These are phyloP conservation scores for Apiotrichum laibachii DNA, from an alignment of 1,284 basidiomycete species.

Conservation along the genomic window DNA sequence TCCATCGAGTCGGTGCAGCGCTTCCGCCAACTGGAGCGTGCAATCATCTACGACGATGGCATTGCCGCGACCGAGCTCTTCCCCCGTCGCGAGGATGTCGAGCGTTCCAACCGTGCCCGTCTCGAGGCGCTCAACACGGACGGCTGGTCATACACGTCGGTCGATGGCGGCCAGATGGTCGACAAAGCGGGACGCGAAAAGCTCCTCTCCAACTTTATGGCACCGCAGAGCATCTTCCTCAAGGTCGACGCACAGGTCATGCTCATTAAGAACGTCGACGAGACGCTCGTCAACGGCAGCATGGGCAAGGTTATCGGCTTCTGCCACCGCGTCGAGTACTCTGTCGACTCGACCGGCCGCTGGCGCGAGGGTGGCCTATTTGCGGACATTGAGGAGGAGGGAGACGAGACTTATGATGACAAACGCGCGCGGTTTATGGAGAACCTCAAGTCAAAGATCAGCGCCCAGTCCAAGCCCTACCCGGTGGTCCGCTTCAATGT, in stretches of 20 bases:
- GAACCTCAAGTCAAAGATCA: constrained; percentile 28
- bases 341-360: constrained; percentile 29
- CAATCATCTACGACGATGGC: constrained; percentile 61
- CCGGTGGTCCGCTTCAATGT: constrained; percentile 77
- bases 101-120: constrained; percentile 66
- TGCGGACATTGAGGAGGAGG: constrained; percentile 27
- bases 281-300: constrained; percentile 76
- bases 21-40: constrained; percentile 63
- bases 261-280: constrained; percentile 75
- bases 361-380: constrained; percentile 25
- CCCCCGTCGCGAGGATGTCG: constrained; percentile 79
- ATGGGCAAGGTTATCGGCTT: constrained; percentile 75
- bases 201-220: constrained; percentile 71
- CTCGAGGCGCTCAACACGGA: constrained; percentile 55
- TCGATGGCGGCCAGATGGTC: constrained; percentile 59
- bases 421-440: constrained; percentile 49
- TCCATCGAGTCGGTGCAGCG: constrained; percentile 58
- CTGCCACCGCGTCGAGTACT: constrained; percentile 37
- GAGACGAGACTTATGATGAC: constrained; percentile 30
- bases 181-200: constrained; percentile 61
- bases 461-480: constrained; percentile 49
- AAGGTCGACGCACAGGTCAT: constrained; percentile 64
- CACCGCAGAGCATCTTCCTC: constrained; percentile 59
- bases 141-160: constrained; percentile 55
- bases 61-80: constrained; percentile 81